These are phyloP conservation scores for Ceriops tagal DNA, from an alignment of 345 rosid genomes.

Conservation along the genomic window DNA sequence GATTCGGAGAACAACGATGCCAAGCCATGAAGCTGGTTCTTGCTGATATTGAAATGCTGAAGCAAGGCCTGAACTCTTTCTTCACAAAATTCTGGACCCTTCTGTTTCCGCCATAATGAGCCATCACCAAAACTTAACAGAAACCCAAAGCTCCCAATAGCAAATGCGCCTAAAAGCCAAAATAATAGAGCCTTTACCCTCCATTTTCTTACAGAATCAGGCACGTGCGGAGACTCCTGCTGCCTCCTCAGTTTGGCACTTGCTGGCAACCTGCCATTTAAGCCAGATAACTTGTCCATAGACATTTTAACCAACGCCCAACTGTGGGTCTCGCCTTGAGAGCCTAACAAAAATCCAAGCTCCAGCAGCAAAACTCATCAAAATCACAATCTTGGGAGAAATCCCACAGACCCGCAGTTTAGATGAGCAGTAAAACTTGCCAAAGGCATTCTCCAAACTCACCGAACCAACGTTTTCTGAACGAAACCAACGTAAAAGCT, in stretches of 20 bases:
- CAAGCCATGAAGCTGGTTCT: slow-evolving; percentile 54
- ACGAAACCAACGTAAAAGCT: neutral
- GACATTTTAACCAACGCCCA: slow-evolving; percentile 49
- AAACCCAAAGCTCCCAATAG: slow-evolving; percentile 36
- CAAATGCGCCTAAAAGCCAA: slow-evolving; percentile 37
- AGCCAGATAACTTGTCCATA: slow-evolving; percentile 43
- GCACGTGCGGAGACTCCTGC: slow-evolving; percentile 34
- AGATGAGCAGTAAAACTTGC: slow-evolving; percentile 17
- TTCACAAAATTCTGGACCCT: slow-evolving; percentile 31
- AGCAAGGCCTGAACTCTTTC: slow-evolving; percentile 43
- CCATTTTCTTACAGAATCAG: slow-evolving; percentile 37
- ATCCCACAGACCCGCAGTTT: slow-evolving; percentile 21
- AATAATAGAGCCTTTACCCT: slow-evolving; percentile 37
- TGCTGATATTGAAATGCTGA: slow-evolving; percentile 58
- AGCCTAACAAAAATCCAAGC: slow-evolving; percentile 37
- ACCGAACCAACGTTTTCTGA: slow-evolving; percentile 15
- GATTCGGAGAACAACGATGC: slow-evolving; percentile 60
- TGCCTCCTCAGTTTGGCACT: slow-evolving; percentile 42
- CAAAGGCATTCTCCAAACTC: slow-evolving; percentile 15
- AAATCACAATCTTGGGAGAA: slow-evolving; percentile 22
- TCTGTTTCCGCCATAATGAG: slow-evolving; percentile 16
- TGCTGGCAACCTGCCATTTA: slow-evolving; percentile 35
- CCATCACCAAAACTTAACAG: slow-evolving; percentile 31
- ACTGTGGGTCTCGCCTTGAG: slow-evolving; percentile 27
- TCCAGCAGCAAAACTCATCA: slow-evolving; percentile 43